Evolutionary conservation across 345 rosid species (phyloP).

Genomic region (Viola odorata): DNA sequence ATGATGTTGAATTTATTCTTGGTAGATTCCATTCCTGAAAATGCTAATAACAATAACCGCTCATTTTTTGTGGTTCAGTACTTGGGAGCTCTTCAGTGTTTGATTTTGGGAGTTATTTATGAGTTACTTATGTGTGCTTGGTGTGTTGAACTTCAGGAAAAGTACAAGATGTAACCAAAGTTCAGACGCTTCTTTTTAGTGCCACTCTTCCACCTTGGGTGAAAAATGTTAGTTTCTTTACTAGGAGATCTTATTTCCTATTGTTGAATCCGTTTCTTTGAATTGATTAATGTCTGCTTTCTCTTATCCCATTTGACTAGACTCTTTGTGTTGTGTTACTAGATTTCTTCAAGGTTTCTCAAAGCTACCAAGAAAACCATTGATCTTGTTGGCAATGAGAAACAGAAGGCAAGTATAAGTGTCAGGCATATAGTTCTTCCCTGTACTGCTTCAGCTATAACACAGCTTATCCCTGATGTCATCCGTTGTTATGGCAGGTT

Average conservation of each 20-base stretch:
- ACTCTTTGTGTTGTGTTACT: slow-evolving; percentile 16
- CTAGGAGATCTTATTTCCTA: no score
- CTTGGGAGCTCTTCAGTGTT: no score
- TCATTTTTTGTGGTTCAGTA: no score
- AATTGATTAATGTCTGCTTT: background rate
- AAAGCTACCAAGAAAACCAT: slow-evolving; percentile 68
- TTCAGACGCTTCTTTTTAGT: slow-evolving; percentile 98
- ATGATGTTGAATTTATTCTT: slow-evolving; percentile 88
- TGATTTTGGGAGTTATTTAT: background rate
- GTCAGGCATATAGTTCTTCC: slow-evolving; percentile 89
- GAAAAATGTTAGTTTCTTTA: slow-evolving; percentile 53
- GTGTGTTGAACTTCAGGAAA: slow-evolving; percentile 51
- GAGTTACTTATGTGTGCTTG: background rate
- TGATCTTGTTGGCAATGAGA: slow-evolving; percentile 97
- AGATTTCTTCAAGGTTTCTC: slow-evolving; percentile 74
- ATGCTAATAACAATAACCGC: no score
- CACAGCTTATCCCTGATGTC: slow-evolving; percentile 81
- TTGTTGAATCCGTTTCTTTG: background rate
- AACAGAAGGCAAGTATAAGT: slow-evolving; percentile 90
- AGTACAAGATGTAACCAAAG: slow-evolving; percentile 73
- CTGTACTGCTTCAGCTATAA: slow-evolving; percentile 61
- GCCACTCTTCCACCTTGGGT: slow-evolving; percentile 94
- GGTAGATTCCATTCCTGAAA: slow-evolving; percentile 31
- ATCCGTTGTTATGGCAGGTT: slow-evolving; percentile 94
- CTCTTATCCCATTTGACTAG: no score